Conservation (phyloP, 495 filamentous ascomycete species). For the Penicillium verhagenii region DNA sequence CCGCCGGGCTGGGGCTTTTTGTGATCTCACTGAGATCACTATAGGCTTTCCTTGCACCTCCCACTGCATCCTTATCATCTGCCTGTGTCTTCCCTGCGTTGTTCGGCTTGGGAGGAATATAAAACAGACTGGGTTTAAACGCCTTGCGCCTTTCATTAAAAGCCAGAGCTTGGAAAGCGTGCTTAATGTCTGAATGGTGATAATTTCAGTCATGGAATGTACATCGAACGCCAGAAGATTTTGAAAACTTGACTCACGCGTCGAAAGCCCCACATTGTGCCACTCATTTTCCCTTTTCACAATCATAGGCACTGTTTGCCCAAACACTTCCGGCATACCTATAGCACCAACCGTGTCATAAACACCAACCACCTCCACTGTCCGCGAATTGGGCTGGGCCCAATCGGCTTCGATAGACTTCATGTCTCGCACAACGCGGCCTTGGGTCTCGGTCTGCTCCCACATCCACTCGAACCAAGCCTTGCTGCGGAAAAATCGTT, state of each 20-base stretch:
- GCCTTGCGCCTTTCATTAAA: slow-evolving; percentile 54
- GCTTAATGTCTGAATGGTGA: slow-evolving; percentile 37
- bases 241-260: slow-evolving; percentile 8
- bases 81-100: too few species aligned
- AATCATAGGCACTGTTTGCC: slow-evolving; percentile 13
- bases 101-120: slow-evolving; percentile 28
- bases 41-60: too few species aligned
- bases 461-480: slow-evolving; percentile 17
- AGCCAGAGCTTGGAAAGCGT: slow-evolving; percentile 61
- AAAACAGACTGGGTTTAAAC: slow-evolving; percentile 56
- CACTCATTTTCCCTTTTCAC: slow-evolving; percentile 1
- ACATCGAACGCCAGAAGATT: neutral
- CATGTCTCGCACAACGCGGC: too few species aligned
- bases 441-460: slow-evolving; percentile 22
- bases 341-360: slow-evolving; percentile 58
- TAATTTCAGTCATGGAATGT: too few species aligned
- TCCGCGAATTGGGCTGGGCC: slow-evolving; percentile 11
- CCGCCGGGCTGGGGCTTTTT: too few species aligned
- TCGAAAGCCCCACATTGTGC: slow-evolving; percentile 18
- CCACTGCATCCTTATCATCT: too few species aligned
- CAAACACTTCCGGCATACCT: slow-evolving; percentile 23
- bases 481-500: slow-evolving; percentile 16
- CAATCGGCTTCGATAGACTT: too few species aligned
- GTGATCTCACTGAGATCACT: too few species aligned
- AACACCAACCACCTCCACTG: slow-evolving; percentile 53